Percentiles rank a stretch among this genome's conserved stretches.
Conservation (phyloP, 1,139 yeast species). For the Candida frijolesensis region DNA sequence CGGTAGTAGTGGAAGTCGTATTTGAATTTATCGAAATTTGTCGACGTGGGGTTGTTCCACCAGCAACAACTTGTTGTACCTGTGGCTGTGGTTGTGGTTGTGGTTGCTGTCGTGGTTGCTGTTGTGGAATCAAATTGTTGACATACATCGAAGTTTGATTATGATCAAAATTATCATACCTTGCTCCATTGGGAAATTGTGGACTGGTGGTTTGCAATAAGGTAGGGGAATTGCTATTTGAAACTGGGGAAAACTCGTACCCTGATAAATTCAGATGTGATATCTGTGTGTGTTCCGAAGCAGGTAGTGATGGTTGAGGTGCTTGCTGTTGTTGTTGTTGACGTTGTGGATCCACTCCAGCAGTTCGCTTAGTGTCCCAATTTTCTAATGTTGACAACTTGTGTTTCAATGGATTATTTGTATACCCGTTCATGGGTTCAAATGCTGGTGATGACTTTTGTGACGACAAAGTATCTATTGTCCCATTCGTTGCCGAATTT, state of each 20-base stretch:
- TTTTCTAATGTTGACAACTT: constrained; percentile 6
- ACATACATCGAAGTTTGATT: constrained; percentile 2
- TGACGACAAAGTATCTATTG: neutral
- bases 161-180: constrained; percentile 1
- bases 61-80: neutral
- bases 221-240: neutral
- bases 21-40: neutral
- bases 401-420: constrained; percentile 6
- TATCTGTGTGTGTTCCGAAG: neutral
- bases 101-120: neutral
- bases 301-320: neutral
- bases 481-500: neutral
- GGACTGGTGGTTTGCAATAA: neutral
- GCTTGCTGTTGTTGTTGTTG: neutral
- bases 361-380: constrained; percentile 4
- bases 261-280: neutral
- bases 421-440: neutral
- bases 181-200: neutral
- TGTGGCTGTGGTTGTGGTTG: constrained; percentile 1
- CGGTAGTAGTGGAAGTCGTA: neutral
- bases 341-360: neutral
- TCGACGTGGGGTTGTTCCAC: neutral
- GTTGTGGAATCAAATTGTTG: neutral
- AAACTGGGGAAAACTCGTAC: constrained; percentile 1
- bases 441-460: neutral